phyloP scores from a whole-genome alignment of 768 basidiomycete species.

The Auricularia heimuer region DNA sequence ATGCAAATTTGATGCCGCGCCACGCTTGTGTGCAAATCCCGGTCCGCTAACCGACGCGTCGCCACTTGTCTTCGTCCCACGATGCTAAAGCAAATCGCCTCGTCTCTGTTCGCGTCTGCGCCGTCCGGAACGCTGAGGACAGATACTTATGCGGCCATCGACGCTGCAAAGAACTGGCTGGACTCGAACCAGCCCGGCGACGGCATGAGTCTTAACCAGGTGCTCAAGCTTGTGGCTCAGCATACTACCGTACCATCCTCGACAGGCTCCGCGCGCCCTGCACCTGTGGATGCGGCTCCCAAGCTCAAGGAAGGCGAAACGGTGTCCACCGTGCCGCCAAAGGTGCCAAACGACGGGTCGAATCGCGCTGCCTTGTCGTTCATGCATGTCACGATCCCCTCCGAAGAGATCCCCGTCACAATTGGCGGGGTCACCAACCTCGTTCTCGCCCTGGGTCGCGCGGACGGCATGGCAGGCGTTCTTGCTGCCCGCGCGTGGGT shows the following conservation, averaged over 20 bases:
- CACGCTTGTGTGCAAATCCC: too few relatives aligned
- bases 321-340: not conserved
- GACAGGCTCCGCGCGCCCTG: not conserved
- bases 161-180: conserved; percentile 39
- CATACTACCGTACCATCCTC: conserved; percentile 17
- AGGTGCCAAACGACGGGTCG: not conserved
- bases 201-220: conserved; percentile 38
- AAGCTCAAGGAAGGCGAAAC: not conserved
- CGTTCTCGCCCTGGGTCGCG: conserved; percentile 44
- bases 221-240: conserved; percentile 37
- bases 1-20: too few relatives aligned
- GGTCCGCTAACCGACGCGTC: too few relatives aligned
- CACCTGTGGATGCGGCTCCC: not conserved
- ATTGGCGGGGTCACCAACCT: conserved; percentile 46
- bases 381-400: conserved; percentile 35
- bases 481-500: conserved; percentile 50
- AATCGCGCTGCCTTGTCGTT: conserved; percentile 9
- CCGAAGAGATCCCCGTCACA: conserved; percentile 37
- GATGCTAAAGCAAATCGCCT: conserved; percentile 1
- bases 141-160: conserved; percentile 41
- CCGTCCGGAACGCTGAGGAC: conserved; percentile 37
- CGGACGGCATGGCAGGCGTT: conserved; percentile 45
- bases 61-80: not conserved
- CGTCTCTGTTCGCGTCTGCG: not conserved
- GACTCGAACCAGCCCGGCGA: conserved; percentile 35